Percentiles rank a stretch among this genome's conserved stretches.
phyloP scores from a whole-genome alignment of 169 alveolate species.

The Babesia bovis region DNA sequence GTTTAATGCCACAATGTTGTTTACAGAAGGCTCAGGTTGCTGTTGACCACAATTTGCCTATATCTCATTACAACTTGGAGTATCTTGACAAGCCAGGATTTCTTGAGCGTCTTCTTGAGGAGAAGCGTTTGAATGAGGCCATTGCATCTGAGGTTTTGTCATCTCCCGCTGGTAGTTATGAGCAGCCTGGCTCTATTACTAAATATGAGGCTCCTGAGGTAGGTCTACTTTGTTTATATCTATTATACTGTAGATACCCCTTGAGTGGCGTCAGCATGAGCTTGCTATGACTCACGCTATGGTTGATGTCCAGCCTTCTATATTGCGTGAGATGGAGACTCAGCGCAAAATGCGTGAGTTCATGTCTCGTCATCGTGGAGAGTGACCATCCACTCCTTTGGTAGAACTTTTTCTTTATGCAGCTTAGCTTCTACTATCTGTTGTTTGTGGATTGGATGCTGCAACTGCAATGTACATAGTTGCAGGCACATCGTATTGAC shows the following conservation, averaged over 20 bases:
- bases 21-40: conserved; percentile 79
- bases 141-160: conserved; percentile 58
- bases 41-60: conserved; percentile 76
- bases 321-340: conserved; percentile 64
- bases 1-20: neutral
- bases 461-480: conserved; percentile 39
- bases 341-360: conserved; percentile 67
- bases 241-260: conserved; percentile 54
- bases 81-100: conserved; percentile 75
- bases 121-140: conserved; percentile 58
- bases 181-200: conserved; percentile 42
- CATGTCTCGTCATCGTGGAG: conserved; percentile 14
- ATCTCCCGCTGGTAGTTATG: conserved; percentile 55
- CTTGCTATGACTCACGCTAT: conserved; percentile 64
- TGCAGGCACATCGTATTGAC: conserved; percentile 10
- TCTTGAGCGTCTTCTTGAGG: conserved; percentile 67
- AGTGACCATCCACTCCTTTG: conserved; percentile 31
- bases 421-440: conserved; percentile 17
- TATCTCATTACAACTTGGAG: conserved; percentile 75
- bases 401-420: conserved; percentile 24
- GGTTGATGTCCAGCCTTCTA: conserved; percentile 69
- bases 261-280: conserved; percentile 70
- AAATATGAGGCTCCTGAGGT: conserved; percentile 50
- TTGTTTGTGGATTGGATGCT: conserved; percentile 56
- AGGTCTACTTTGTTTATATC: neutral